Conservation (phyloP, 1,284 basidiomycete species). For the Fomitiporia mediterranea region DNA sequence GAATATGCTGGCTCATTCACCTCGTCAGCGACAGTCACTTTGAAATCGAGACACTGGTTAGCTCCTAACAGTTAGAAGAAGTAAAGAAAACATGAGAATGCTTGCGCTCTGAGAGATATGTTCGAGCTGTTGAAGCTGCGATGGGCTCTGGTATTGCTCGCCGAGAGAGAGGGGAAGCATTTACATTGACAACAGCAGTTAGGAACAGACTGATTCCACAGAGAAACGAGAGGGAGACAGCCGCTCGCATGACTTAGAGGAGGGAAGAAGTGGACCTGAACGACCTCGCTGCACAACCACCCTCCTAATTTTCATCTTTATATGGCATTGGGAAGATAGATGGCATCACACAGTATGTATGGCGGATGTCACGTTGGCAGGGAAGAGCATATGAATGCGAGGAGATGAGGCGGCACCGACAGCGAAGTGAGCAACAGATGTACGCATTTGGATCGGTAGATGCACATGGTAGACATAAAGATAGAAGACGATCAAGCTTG, state of each 20-base stretch:
- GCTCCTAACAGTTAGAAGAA: no score
- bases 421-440: no score
- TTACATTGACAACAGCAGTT: background rate
- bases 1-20: conserved; percentile 44
- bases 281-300: background rate
- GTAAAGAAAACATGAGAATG: background rate
- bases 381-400: no score
- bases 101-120: conserved; percentile 35
- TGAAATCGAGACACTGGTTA: background rate
- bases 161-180: conserved; percentile 4
- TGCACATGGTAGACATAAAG: background rate
- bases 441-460: no score
- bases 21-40: conserved; percentile 43
- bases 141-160: conserved; percentile 35
- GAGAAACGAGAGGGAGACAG: conserved; percentile 4
- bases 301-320: no score
- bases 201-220: background rate
- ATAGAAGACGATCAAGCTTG: background rate
- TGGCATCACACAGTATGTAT: no score
- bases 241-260: no score
- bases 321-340: no score
- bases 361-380: no score
- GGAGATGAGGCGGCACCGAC: no score
- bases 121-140: conserved; percentile 34
- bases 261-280: no score